Base-by-base conservation (phyloP, 2,329 filamentous ascomycete species). In the Colletotrichum graminicola region DNA sequence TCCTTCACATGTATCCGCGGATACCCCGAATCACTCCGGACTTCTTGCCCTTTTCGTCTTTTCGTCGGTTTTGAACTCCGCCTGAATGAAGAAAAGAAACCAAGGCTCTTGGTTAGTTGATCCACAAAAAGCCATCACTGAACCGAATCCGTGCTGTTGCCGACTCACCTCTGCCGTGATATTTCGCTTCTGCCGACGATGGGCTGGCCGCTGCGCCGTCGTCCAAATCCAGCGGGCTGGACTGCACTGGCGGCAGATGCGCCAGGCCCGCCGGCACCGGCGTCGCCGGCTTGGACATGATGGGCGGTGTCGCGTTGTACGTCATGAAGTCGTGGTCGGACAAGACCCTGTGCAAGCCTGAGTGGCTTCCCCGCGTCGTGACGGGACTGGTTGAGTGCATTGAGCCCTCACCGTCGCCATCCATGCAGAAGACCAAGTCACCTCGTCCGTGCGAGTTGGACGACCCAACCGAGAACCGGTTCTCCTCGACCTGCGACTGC, bases 11-110 rank as follows among this genome's bases (percentile, higher is more conserved):
- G 65, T 82, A 81, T 16, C 82, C 81, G 39, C 83, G 76, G 36
- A 84, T 83, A 6, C 83, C 82, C n/a, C 82, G 77, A n/a, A 85
- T 74, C 5, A 79, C 81, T 26, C 78, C 80, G 29, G 76, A 76
- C 69, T 83, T 80, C 73, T 85, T 85, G 43, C 86, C 84, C 72
- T 87, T 88, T 75, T 81, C 82, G 2, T 88, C 85, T 74, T 87
- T 85, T 4, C 83, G 83, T 39, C 82, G 77, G 75, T 85, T 87
- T 73, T 86, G 85, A 11, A 85, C 80, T 29, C 85, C 84, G 23
- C 85, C 86, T 84, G 75, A 26, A 47, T 23, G 45, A 57, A 62
- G 57, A 14, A 23, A 32, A 63, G 32, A 54, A 39, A 63, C n/a
- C 45, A 29, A 45, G n/a, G 54, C 54, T 49, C n/a, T 54, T 32